Conservation (phyloP, 2,329 filamentous ascomycete genomes). For the Xylaria digitata region DNA sequence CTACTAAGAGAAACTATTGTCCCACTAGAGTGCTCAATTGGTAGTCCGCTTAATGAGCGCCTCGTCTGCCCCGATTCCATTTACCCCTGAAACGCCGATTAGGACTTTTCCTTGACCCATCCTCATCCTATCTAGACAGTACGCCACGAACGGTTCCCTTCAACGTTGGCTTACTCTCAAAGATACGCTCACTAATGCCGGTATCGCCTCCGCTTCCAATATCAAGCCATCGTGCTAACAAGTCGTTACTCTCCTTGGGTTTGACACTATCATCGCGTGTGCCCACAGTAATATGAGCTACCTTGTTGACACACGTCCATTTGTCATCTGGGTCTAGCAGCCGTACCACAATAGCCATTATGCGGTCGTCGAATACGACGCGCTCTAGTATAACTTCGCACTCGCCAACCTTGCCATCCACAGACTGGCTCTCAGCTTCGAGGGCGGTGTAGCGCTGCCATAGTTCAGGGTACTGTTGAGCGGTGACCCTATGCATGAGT, state of each 20-base stretch:
- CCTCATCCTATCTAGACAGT: conserved; percentile 56
- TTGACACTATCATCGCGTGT: conserved; percentile 81
- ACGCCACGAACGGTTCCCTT: conserved; percentile 62
- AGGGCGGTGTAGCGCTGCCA: conserved; percentile 80
- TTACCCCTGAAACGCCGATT: conserved; percentile 13
- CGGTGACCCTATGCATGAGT: conserved; percentile 81
- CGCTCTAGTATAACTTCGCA: conserved; percentile 73
- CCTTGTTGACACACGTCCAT: conserved; percentile 79
- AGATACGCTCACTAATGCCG: conserved; percentile 60
- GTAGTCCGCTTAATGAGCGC: conserved; percentile 9
- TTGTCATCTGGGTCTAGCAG: conserved; percentile 66
- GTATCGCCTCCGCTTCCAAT: conserved; percentile 58
- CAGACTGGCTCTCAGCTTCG: conserved; percentile 52
- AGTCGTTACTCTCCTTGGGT: conserved; percentile 91
- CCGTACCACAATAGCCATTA: conserved; percentile 93
- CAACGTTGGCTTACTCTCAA: conserved; percentile 62
- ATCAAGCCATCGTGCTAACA: conserved; percentile 81
- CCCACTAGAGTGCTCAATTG: background rate
- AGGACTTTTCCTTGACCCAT: background rate
- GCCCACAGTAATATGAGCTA: conserved; percentile 91
- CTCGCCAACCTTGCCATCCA: conserved; percentile 66
- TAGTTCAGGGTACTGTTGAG: conserved; percentile 70
- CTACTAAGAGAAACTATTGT: background rate
- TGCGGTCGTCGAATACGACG: conserved; percentile 83
- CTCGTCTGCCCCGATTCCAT: conserved; percentile 3